Conservation (phyloP, 306 rosid species). For the Hippophae rhamnoides region DNA sequence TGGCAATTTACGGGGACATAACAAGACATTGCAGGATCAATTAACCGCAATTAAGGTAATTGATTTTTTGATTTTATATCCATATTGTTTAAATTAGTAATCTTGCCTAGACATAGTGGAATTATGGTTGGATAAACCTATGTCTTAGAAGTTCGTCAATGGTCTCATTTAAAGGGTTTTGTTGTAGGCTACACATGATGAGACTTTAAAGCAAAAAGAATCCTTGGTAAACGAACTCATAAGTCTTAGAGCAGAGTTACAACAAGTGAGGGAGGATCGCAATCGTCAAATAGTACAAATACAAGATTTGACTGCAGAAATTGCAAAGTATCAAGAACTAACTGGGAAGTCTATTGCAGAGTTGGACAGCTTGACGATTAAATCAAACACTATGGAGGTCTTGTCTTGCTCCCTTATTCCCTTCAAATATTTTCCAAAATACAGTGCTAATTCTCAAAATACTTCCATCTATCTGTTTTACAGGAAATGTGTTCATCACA, state of each 20-base stretch:
- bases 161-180: conserved; percentile 2
- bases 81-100: too few species aligned
- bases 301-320: conserved; percentile 41
- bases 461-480: conserved; percentile 13
- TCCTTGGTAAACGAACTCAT: conserved; percentile 38
- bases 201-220: conserved; percentile 56
- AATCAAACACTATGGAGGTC: conserved; percentile 69
- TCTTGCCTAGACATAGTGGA: too few species aligned
- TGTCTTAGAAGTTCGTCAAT: background rate
- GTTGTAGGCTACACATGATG: conserved; percentile 55
- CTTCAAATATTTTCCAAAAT: background rate
- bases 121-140: too few species aligned
- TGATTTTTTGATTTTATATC: too few species aligned
- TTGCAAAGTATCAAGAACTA: conserved; percentile 38
- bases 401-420: conserved; percentile 2
- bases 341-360: conserved; percentile 37
- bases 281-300: conserved; percentile 45
- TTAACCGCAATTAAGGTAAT: conserved; percentile 52
- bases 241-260: conserved; percentile 64
- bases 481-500: conserved; percentile 75
- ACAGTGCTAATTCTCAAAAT: conserved; percentile 5
- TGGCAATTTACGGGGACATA: conserved; percentile 62
- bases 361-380: conserved; percentile 50
- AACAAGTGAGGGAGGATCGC: conserved; percentile 73
- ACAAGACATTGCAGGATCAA: conserved; percentile 69